Evolutionary conservation across 768 basidiomycete genomes (phyloP).

Genomic region (Lyophyllum semitale): DNA sequence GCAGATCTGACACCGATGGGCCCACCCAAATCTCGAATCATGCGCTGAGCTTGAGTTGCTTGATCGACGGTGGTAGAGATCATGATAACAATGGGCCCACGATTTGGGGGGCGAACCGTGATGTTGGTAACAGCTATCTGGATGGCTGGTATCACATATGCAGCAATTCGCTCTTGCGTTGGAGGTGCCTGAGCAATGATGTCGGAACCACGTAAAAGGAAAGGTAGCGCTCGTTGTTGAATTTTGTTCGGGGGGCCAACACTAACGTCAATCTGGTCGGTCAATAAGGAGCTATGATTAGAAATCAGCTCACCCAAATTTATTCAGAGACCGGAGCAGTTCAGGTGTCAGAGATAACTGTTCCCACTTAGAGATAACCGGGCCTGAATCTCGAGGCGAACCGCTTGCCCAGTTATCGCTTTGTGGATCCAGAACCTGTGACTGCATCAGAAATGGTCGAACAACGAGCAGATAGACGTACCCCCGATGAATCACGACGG

Average conservation of each 20-base stretch:
- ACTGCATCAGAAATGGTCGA: conserved; percentile 6
- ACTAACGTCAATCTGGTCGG: conserved; percentile 38
- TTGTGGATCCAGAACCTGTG: conserved; percentile 56
- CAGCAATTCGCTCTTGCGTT: conserved; percentile 96
- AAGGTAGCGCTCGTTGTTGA: conserved; percentile 94
- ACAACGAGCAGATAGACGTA: conserved; percentile 36
- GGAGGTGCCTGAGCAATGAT: conserved; percentile 99
- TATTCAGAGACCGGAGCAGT: conserved; percentile 82
- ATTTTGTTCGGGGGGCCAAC: conserved; percentile 99
- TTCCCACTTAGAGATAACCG: conserved; percentile 94
- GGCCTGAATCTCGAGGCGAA: conserved; percentile 69
- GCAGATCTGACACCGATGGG: conserved; percentile 91
- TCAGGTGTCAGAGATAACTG: conserved; percentile 86
- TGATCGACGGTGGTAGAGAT: conserved; percentile 98
- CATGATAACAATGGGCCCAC: conserved; percentile 89
- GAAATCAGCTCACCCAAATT: conserved; percentile 78
- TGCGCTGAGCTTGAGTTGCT: conserved; percentile 94
- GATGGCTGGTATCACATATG: conserved; percentile 92
- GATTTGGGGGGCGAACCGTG: conserved; percentile 53
- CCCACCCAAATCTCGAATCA: conserved; percentile 92
- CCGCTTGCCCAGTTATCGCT: conserved; percentile 55
- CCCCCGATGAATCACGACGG: conserved; percentile 75
- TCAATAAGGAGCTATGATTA: neutral
- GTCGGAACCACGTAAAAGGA: conserved; percentile 90
- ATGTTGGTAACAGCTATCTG: conserved; percentile 77